Base-by-base conservation (phyloP, 345 rosid species). In the Sisymbrium altissimum region DNA sequence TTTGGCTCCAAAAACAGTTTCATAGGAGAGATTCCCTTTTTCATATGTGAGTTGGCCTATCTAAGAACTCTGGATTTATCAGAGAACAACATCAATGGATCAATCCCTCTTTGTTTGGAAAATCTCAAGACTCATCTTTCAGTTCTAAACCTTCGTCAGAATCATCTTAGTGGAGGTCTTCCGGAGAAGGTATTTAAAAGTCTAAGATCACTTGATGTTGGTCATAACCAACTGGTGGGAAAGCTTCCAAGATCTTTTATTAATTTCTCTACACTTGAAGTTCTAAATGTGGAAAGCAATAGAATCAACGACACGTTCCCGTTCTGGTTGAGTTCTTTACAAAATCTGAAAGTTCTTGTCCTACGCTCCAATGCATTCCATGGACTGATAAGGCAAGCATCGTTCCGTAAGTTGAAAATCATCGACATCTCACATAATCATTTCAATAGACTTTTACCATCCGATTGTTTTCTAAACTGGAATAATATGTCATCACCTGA, bases 151-250 rank as follows among this genome's bases (percentile, higher is more conserved):
- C 70, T 67, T 8, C 7, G 19, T 19, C 4, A 55, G 5, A 49
- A 33, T 21, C 40, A 46, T 27, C 14, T 0, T 0, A 4, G 3
- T 4, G 58, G 81, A 27, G 9, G 33, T 32, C 57, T 83, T 15
- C 56, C 38, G 1, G 50, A 48, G 2, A 69, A 68, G 25, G 6
- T 7, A 13, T 52, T 73, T 39, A 23, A 38, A 18, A 75, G 67
- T 14, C 18, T 64, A 14, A 7, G 57, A 5, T 73, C 71, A 0
- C 25, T 84, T 5, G 70, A 81, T 18, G 39, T 82, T 0, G 27
- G 73, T 12, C 53, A 48, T 2, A 84, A 84, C 59, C 35, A 44
- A 0, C 49, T 81, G 0, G 30, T 6, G 1, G 87, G 87, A 18
- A 38, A 29, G 5, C 60, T 84, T 40, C 62, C 77, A 66, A 35